Conservation (phyloP, 192 early-diverging fungal species). For the Gryganskiella cystojenkinii region DNA sequence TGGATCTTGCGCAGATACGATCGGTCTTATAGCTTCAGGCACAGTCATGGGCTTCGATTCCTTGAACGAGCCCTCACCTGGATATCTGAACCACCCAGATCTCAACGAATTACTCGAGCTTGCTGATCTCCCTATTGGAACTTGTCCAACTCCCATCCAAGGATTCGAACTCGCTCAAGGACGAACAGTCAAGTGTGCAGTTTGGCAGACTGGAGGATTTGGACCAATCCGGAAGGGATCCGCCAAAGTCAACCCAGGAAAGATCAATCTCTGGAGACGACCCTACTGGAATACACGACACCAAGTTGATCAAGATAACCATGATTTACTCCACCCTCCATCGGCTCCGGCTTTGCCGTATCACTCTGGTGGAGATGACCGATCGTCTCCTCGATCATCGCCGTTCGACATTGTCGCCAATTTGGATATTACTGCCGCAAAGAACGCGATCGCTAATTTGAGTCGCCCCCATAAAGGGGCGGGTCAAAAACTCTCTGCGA, state of each 20-base stretch:
- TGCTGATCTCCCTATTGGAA: conserved; percentile 58
- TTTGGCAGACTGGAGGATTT: conserved; percentile 57
- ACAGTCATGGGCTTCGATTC: conserved; percentile 64
- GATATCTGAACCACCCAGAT: conserved; percentile 56
- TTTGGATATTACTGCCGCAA: conserved; percentile 15
- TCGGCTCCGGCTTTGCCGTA: conserved; percentile 5
- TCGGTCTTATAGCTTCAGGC: conserved; percentile 22
- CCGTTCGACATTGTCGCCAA: conserved; percentile 26
- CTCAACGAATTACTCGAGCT: conserved; percentile 54
- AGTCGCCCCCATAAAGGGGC: too few relatives aligned
- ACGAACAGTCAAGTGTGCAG: conserved; percentile 50
- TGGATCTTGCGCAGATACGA: neutral
- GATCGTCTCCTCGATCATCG: neutral
- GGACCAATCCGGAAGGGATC: conserved; percentile 56
- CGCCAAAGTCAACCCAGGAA: conserved; percentile 51
- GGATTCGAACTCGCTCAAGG: conserved; percentile 60
- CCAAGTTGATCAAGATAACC: neutral
- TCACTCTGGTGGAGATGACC: neutral
- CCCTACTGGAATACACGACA: conserved; percentile 27
- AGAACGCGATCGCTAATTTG: neutral
- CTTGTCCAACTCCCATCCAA: conserved; percentile 62
- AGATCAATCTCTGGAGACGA: conserved; percentile 37
- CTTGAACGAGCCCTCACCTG: conserved; percentile 65
- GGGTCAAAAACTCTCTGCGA: neutral
- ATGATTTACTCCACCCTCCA: neutral